A percentile compares a stretch with the other conserved stretches of the same genome.
Evolutionary conservation across 2,329 filamentous ascomycete species (phyloP).

Genomic region (Mycosphaerella arachidis): DNA sequence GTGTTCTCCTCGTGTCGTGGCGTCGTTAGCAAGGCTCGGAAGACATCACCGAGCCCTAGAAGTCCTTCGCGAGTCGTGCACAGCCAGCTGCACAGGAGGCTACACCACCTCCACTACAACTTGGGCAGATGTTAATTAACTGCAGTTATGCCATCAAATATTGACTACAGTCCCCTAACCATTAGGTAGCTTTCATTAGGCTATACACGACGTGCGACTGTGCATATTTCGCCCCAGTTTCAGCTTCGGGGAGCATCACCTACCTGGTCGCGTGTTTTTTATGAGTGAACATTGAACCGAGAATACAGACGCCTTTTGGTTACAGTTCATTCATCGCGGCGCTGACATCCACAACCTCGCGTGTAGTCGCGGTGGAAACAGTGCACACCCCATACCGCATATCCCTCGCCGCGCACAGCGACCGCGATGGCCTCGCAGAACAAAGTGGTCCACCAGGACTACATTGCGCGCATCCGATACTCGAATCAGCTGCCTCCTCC

Average conservation of each 20-base stretch:
- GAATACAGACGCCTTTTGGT: too few species aligned
- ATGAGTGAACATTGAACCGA: background rate
- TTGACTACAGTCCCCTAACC: too few species aligned
- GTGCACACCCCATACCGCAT: background rate
- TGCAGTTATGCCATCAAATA: too few species aligned
- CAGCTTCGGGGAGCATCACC: background rate
- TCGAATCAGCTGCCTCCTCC: constrained; percentile 93
- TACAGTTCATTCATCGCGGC: too few species aligned
- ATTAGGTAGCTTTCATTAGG: too few species aligned
- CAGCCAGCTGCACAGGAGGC: too few species aligned
- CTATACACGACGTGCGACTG: too few species aligned
- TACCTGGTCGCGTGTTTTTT: background rate
- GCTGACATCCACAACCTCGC: background rate
- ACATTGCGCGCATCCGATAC: constrained; percentile 92
- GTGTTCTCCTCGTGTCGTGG: too few species aligned
- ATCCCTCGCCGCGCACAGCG: background rate
- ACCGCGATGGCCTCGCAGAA: constrained; percentile 26
- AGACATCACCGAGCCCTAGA: background rate
- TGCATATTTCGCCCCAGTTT: background rate
- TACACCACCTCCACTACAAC: too few species aligned
- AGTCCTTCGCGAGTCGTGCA: too few species aligned
- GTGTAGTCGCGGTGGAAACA: background rate
- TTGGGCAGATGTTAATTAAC: too few species aligned
- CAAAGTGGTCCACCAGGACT: constrained; percentile 74
- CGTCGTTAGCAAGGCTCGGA: background rate